A percentile compares a stretch with the other conserved stretches of the same genome.
Evolutionary conservation across 164 flowering plant genomes (phyloP).

Genomic region (Umbilicus rupestris): DNA sequence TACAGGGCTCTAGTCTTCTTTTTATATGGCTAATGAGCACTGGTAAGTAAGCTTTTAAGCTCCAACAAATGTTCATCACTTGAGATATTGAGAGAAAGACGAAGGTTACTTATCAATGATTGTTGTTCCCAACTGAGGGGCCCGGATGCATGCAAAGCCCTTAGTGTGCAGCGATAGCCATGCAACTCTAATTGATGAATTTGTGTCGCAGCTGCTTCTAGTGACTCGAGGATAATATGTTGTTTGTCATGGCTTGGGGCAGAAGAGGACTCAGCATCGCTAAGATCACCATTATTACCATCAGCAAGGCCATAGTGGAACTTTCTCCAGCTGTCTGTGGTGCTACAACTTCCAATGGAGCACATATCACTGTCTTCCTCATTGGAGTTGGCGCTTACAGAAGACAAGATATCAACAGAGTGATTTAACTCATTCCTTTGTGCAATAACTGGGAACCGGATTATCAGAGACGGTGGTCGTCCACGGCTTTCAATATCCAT

Average conservation of each 20-base stretch:
- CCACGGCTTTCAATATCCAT: slow-evolving; percentile 35
- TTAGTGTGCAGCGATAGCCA: slow-evolving; percentile 77
- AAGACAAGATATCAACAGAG: slow-evolving; percentile 24
- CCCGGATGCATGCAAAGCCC: slow-evolving; percentile 78
- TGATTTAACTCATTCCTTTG: slow-evolving; percentile 29
- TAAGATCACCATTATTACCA: slow-evolving; percentile 28
- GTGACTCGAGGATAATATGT: slow-evolving; percentile 17
- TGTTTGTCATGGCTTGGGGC: slow-evolving; percentile 25
- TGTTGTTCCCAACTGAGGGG: slow-evolving; percentile 96
- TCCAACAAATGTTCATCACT: slow-evolving; percentile 88
- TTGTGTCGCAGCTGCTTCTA: slow-evolving; percentile 35
- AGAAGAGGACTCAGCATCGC: slow-evolving; percentile 67
- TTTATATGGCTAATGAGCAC: slow-evolving; percentile 23
- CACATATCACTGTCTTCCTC: slow-evolving; percentile 39
- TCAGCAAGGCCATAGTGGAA: slow-evolving; percentile 20
- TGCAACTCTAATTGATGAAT: slow-evolving; percentile 77
- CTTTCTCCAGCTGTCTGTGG: slow-evolving; percentile 20
- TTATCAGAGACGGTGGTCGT: slow-evolving; percentile 39
- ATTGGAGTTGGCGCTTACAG: slow-evolving; percentile 29
- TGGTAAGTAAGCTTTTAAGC: slow-evolving; percentile 62
- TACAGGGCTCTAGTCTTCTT: slow-evolving; percentile 17
- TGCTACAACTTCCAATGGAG: slow-evolving; percentile 87
- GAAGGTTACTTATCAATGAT: slow-evolving; percentile 72
- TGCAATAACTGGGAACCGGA: slow-evolving; percentile 26
- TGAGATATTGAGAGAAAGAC: slow-evolving; percentile 70